Evolutionary conservation across 208 protist species (phyloP), one percentile per base, ranked within the genome.

Genomic region (Naegleria gruberi): DNA sequence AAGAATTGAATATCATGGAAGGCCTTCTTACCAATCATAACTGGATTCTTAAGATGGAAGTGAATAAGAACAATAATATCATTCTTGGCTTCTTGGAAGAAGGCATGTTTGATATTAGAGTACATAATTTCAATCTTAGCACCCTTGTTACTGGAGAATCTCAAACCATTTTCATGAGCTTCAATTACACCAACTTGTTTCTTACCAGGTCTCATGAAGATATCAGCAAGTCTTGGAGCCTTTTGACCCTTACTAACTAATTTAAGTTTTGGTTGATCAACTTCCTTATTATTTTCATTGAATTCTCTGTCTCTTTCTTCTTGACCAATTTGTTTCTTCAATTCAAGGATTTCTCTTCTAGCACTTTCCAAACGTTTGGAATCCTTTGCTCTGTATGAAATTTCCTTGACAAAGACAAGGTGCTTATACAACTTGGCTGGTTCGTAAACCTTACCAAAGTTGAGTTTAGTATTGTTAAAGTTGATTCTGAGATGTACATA

Each of bases 61-160:
- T 99, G 98, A 89, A 99, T 96, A 89, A 99, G 94, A 4, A 98
- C 97, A 47, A 94, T 92, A 43, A 98, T 96, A 44, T 94, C 92
- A 47, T 97, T 96, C 46, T 98, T 94, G 30, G 95, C 95, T 1
- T 96, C 96, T 92, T 99, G 98, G 89, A 99, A 99, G 89, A 99
- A 98, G 89, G 98, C 93, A 92, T 99, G 96, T 91, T 97, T 97
- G 77, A 99, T 96, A 91, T 99, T 99, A 34, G 96, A 95, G 91
- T 98, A 99, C 6, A 97, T 85, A 57, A 99, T 94, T 87, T 98
- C 97, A 42, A 98, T 91, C 47, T 89, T 30, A 15, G 34, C 74
- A 15, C 94, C 95, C 74, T 95, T 96, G 82, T 95, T 92, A 65
- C 95, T 94, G 23, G 91, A 93, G 92, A 98, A 99, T 15, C 98